These are phyloP conservation scores for Paracorniculantispora psalliotae DNA, from an alignment of 2,329 filamentous ascomycete genomes.

Conservation along the genomic window DNA sequence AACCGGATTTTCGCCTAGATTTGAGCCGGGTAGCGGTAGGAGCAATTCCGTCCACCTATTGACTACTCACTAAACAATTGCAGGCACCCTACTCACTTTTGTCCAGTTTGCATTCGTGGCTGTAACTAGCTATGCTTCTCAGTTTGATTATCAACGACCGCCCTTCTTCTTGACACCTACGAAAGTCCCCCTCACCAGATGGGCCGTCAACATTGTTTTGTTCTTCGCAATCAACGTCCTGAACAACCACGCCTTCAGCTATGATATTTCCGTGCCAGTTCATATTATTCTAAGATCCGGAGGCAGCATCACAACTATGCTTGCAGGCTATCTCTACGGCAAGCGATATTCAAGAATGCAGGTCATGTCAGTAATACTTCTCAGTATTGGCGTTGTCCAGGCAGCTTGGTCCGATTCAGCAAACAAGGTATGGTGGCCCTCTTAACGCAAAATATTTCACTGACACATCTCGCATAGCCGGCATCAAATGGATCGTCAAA, in stretches of 20 bases:
- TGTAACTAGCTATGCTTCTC: constrained; percentile 68
- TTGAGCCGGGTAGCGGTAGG: constrained; percentile 77
- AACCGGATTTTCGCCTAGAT: constrained; percentile 44
- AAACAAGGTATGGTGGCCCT: constrained; percentile 59
- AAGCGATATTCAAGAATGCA: constrained; percentile 80
- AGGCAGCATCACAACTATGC: constrained; percentile 92
- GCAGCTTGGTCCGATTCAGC: constrained; percentile 87
- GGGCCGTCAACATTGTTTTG: constrained; percentile 81
- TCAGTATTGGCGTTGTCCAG: constrained; percentile 81
- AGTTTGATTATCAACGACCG: constrained; percentile 62
- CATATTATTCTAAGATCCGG: constrained; percentile 96
- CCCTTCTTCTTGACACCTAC: constrained; percentile 72
- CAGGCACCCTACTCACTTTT: constrained; percentile 81
- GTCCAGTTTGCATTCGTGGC: constrained; percentile 84
- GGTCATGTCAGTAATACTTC: constrained; percentile 70
- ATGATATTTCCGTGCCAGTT: constrained; percentile 91
- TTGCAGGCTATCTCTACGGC: constrained; percentile 80
- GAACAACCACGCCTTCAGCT: constrained; percentile 97
- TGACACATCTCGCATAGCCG: constrained; percentile 7
- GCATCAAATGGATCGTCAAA: constrained; percentile 10
- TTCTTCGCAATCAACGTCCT: constrained; percentile 93
- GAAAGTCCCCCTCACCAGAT: constrained; percentile 76
- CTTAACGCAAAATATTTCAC: constrained; percentile 12
- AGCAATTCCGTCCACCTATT: constrained; percentile 4
- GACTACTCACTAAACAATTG: constrained; percentile 17